Conservation (phyloP, 192 early-diverging fungal species). For the Coemansia reversa region DNA sequence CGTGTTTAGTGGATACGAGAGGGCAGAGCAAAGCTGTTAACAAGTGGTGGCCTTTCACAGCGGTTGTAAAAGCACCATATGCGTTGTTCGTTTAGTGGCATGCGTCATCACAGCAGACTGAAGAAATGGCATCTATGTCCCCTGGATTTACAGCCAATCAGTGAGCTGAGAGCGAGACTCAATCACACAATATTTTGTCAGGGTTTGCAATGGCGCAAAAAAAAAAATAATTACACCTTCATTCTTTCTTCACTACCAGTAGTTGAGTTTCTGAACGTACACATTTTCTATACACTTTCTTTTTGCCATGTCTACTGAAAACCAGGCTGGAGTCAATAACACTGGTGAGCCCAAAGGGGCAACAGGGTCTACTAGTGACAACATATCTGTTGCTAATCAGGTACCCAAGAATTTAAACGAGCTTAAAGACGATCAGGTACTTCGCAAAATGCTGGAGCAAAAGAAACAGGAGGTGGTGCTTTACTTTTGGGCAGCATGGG, state of each 20-base stretch:
- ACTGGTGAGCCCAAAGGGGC: neutral
- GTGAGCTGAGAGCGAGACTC: neutral
- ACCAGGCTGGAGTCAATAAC: neutral
- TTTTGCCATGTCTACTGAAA: neutral
- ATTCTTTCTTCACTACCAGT: neutral
- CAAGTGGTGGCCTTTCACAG: neutral
- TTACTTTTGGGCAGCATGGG: conserved; percentile 94
- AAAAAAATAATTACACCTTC: neutral
- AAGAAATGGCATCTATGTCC: neutral
- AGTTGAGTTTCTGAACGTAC: neutral
- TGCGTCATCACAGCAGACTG: neutral
- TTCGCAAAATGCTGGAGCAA: conserved; percentile 33
- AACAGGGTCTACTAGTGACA: neutral
- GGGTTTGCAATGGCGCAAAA: neutral
- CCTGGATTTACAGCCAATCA: neutral
- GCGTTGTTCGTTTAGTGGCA: neutral
- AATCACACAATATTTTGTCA: neutral
- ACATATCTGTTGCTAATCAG: neutral
- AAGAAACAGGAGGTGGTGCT: conserved; percentile 55
- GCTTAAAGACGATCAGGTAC: conserved; percentile 34
- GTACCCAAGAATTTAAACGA: conserved; percentile 23
- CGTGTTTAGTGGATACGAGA: neutral
- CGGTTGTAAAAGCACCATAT: neutral
- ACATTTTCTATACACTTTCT: neutral
- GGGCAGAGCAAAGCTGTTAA: neutral